phyloP scores from a whole-genome alignment of 345 rosid genomes.

The Populus simonii region DNA sequence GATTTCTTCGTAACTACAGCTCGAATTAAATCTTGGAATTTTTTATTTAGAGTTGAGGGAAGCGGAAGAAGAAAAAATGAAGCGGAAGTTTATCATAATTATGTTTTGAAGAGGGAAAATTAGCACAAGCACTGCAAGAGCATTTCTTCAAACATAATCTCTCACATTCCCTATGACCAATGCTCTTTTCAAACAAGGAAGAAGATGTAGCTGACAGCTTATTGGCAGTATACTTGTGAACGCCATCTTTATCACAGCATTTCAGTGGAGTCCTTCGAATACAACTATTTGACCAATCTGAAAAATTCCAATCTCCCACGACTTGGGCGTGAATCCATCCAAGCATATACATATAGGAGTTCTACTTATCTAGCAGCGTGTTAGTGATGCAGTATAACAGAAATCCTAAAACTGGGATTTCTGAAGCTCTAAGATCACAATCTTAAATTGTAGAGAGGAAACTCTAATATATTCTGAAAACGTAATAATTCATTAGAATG shows the following conservation, averaged over 20 bases:
- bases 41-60: neutral
- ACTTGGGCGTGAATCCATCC: neutral
- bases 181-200: neutral
- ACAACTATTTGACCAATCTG: neutral
- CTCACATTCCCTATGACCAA: neutral
- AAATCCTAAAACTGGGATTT: no score
- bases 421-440: no score
- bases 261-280: neutral
- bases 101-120: neutral
- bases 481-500: no score
- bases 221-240: neutral
- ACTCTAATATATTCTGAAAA: no score
- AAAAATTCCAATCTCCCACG: neutral
- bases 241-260: neutral
- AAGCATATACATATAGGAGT: neutral
- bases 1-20: neutral
- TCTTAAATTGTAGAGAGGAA: no score
- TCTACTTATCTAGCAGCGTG: neutral
- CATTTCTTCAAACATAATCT: neutral
- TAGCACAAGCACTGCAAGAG: slow-evolving; percentile 4
- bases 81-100: neutral
- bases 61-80: neutral
- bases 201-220: neutral
- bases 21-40: neutral
- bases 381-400: no score